A percentile compares a stretch with the other conserved stretches of the same genome.
Evolutionary conservation across 192 early-diverging fungal species (phyloP).

Genomic region (Rhizoclosmatium globosum): DNA sequence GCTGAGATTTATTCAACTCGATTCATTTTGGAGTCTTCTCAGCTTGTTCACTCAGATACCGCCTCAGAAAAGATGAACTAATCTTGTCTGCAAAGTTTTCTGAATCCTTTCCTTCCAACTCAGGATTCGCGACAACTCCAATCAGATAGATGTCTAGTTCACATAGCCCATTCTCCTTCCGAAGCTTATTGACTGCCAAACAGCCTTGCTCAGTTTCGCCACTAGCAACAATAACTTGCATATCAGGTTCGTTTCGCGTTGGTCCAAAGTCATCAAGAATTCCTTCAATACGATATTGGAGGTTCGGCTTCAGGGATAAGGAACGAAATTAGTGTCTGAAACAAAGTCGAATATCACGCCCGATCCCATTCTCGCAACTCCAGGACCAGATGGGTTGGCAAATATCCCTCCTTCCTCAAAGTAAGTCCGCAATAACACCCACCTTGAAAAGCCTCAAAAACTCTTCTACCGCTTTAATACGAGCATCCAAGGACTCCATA

Average conservation of each 20-base stretch:
- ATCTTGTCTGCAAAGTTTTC: background rate
- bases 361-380: no score
- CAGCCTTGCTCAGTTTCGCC: conserved; percentile 78
- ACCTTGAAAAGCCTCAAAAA: conserved; percentile 69
- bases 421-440: no score
- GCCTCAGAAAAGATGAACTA: background rate
- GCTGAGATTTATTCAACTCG: no score
- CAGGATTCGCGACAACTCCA: conserved; percentile 53
- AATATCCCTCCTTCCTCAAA: no score
- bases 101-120: background rate
- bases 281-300: conserved; percentile 67
- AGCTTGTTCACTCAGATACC: conserved; percentile 6
- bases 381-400: no score
- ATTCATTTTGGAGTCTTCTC: background rate
- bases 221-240: conserved; percentile 85
- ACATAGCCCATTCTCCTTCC: conserved; percentile 60
- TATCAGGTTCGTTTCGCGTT: conserved; percentile 72
- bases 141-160: conserved; percentile 75
- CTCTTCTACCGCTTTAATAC: conserved; percentile 63
- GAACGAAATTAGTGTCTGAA: no score
- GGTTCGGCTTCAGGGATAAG: no score
- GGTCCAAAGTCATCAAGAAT: conserved; percentile 90
- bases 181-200: conserved; percentile 76
- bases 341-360: no score
- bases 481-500: conserved; percentile 71